Percentiles rank a stretch among this genome's conserved stretches.
These are phyloP conservation scores for Cucurbita maxima DNA, from an alignment of 306 rosid species.

Conservation along the genomic window DNA sequence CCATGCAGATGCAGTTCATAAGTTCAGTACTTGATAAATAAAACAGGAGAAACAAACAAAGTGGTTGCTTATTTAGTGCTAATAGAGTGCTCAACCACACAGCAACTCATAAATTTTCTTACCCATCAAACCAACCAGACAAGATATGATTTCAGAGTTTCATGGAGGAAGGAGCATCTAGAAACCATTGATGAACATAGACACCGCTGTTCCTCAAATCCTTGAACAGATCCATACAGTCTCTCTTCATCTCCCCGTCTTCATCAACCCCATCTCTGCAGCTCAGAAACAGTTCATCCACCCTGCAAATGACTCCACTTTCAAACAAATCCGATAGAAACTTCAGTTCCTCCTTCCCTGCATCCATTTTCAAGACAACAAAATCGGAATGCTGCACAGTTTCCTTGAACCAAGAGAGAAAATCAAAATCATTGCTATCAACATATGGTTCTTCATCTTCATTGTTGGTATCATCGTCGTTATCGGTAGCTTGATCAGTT, in stretches of 20 bases:
- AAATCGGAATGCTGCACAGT: conserved; percentile 53
- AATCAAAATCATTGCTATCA: conserved; percentile 47
- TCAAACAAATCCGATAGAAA: conserved; percentile 47
- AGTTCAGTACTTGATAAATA: neutral
- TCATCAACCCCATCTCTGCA: conserved; percentile 34
- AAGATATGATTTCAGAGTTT: conserved; percentile 4
- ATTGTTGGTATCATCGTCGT: neutral
- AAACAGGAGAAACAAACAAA: conserved; percentile 2
- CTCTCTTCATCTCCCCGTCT: conserved; percentile 17
- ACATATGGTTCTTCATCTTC: conserved; percentile 35
- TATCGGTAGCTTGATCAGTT: neutral
- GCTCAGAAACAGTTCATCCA: conserved; percentile 64
- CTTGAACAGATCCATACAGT: conserved; percentile 47
- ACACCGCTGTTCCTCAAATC: conserved; percentile 64
- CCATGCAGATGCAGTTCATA: neutral
- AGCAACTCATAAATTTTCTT: conserved; percentile 22
- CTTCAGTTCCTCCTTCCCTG: conserved; percentile 49
- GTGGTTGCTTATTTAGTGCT: conserved; percentile 44
- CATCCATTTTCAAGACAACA: conserved; percentile 79
- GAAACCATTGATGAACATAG: conserved; percentile 77
- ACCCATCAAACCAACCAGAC: neutral
- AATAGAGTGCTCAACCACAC: conserved; percentile 30
- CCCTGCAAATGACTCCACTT: conserved; percentile 58
- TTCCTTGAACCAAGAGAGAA: conserved; percentile 72
- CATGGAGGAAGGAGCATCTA: conserved; percentile 26